Evolutionary conservation across 805 yeast genomes (phyloP).

Genomic region (Yamadazyma laniorum): DNA sequence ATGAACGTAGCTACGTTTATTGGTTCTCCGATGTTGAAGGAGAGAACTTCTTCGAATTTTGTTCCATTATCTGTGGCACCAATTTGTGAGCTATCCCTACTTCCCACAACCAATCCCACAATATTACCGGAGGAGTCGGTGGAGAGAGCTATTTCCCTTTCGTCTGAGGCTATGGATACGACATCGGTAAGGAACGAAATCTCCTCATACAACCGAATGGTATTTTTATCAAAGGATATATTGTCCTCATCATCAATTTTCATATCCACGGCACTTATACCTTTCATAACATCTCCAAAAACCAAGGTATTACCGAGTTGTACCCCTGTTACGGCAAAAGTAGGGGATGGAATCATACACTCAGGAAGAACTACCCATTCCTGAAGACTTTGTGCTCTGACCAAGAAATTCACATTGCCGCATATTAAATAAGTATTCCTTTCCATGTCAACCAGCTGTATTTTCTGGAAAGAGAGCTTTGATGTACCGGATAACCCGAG

Average conservation of each 20-base stretch:
- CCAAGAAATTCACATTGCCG: conserved; percentile 18
- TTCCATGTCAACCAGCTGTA: conserved; percentile 13
- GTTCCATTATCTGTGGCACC: conserved; percentile 5
- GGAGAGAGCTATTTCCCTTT: conserved; percentile 10
- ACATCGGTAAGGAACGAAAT: conserved; percentile 7
- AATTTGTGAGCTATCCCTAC: not conserved
- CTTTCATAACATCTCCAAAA: conserved; percentile 20
- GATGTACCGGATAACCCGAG: conserved; percentile 13
- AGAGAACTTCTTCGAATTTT: conserved; percentile 10
- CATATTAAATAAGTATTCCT: conserved; percentile 14
- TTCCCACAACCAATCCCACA: conserved; percentile 8
- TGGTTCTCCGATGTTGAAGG: conserved; percentile 28
- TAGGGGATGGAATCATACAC: conserved; percentile 12
- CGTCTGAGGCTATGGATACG: not conserved
- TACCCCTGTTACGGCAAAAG: conserved; percentile 10
- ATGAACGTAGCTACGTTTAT: conserved; percentile 22
- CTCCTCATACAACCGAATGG: conserved; percentile 1
- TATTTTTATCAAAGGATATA: not conserved
- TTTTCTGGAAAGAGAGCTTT: conserved; percentile 14
- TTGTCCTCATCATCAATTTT: not conserved
- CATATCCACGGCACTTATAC: conserved; percentile 7
- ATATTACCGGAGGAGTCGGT: conserved; percentile 35
- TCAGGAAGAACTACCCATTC: conserved; percentile 16
- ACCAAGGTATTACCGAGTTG: conserved; percentile 4
- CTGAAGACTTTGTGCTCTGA: conserved; percentile 5